Conservation (phyloP, 1,139 yeast species). For the Scheffersomyces parashehatae region DNA sequence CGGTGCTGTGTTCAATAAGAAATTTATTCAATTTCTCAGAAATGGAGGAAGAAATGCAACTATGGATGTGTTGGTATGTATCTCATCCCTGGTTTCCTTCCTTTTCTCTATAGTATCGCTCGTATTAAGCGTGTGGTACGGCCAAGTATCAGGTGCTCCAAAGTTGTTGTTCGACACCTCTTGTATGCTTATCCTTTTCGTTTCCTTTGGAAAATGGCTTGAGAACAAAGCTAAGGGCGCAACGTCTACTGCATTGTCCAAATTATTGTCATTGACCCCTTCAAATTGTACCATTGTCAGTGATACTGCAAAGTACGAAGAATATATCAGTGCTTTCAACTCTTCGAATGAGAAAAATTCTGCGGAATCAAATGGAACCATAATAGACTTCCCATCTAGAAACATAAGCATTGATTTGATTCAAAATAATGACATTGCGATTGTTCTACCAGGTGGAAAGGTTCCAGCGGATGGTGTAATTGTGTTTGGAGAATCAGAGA, state of each 20-base stretch:
- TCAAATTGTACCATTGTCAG: slow-evolving; percentile 67
- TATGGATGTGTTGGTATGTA: slow-evolving; percentile 89
- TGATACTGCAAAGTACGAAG: slow-evolving; percentile 32
- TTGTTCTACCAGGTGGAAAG: slow-evolving; percentile 81
- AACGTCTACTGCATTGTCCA: slow-evolving; percentile 84
- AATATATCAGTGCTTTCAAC: slow-evolving; percentile 9
- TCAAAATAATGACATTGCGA: slow-evolving; percentile 74
- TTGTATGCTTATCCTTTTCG: slow-evolving; percentile 79
- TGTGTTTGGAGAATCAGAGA: slow-evolving; percentile 73
- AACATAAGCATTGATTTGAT: slow-evolving; percentile 69
- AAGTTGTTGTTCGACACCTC: slow-evolving; percentile 83
- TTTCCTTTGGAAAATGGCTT: slow-evolving; percentile 84
- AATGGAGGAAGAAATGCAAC: slow-evolving; percentile 72
- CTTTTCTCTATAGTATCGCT: slow-evolving; percentile 68
- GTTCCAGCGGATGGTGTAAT: slow-evolving; percentile 91
- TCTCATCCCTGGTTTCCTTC: slow-evolving; percentile 81
- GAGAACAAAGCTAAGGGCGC: slow-evolving; percentile 94
- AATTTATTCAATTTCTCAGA: slow-evolving; percentile 63
- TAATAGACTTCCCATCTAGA: slow-evolving; percentile 18
- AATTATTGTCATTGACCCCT: slow-evolving; percentile 78
- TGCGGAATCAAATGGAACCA: neutral
- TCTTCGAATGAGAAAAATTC: slow-evolving; percentile 4
- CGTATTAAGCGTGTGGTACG: slow-evolving; percentile 39
- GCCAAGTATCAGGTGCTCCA: slow-evolving; percentile 51
- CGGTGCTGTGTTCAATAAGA: slow-evolving; percentile 63